Percentiles rank a stretch among this genome's conserved stretches.
Conservation (phyloP, 140 eudicot genomes). For the Oenanthe javanica region DNA sequence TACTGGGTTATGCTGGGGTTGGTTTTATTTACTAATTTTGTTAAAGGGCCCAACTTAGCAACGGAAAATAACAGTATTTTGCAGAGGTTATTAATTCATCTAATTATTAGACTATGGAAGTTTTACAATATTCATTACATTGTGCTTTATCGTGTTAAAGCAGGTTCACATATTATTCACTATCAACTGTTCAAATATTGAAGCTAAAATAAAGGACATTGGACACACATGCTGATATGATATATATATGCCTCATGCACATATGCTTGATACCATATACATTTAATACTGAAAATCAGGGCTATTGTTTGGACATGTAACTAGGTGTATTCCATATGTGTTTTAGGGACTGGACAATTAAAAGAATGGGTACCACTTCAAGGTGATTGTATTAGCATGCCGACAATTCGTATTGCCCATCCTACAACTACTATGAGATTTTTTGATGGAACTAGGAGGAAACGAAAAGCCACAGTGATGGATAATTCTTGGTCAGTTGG, state of each 20-base stretch:
- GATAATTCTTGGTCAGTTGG: constrained; percentile 71
- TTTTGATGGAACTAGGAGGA: constrained; percentile 63
- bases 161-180: neutral
- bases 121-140: neutral
- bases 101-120: neutral
- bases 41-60: neutral
- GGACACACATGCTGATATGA: neutral
- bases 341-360: constrained; percentile 32
- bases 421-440: constrained; percentile 41
- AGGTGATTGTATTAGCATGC: constrained; percentile 35
- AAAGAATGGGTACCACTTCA: constrained; percentile 80
- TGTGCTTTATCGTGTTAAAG: neutral
- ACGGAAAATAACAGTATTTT: neutral
- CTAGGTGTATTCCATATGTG: neutral
- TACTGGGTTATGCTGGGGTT: too few relatives aligned
- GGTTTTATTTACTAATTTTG: neutral
- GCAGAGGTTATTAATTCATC: neutral
- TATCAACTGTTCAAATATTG: neutral
- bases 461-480: constrained; percentile 59
- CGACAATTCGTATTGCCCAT: constrained; percentile 68
- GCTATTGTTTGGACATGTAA: neutral
- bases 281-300: neutral
- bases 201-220: neutral
- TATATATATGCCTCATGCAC: neutral
- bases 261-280: neutral